A percentile compares a stretch with the other conserved stretches of the same genome.
phyloP scores from a whole-genome alignment of 208 protist species.

The Acanthamoeba rhysodes region DNA sequence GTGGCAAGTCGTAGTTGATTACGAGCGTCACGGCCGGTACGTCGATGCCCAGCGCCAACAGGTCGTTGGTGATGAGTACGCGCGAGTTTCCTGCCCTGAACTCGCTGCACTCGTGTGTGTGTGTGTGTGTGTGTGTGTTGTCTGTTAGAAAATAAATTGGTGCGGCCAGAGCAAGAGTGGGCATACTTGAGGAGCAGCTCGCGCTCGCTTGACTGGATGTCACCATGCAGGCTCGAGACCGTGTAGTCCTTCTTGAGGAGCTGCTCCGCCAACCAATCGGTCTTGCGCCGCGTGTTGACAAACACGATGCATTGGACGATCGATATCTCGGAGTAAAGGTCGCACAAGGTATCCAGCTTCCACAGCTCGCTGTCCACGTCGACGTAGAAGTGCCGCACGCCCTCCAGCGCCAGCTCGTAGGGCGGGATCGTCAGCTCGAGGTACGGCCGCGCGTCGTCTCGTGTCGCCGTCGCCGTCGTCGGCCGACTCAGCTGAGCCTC shows the following conservation, averaged over 20 bases:
- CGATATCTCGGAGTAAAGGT: conserved; percentile 96
- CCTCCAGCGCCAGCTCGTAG: conserved; percentile 99
- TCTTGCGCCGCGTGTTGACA: conserved; percentile 98
- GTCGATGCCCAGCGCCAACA: conserved; percentile 99
- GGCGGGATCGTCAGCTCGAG: conserved; percentile 74
- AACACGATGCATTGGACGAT: conserved; percentile 96
- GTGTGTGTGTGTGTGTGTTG: no score
- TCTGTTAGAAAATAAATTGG: conserved; percentile 61
- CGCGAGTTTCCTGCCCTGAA: conserved; percentile 83
- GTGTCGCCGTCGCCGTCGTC: not conserved
- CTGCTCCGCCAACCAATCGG: conserved; percentile 96
- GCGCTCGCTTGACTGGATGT: conserved; percentile 98
- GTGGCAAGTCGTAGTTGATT: conserved; percentile 99
- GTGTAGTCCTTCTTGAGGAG: conserved; percentile 94
- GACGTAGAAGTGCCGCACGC: conserved; percentile 99
- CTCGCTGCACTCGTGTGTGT: not conserved
- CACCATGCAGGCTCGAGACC: conserved; percentile 96
- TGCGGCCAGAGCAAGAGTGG: conserved; percentile 82
- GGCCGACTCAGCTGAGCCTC: not conserved
- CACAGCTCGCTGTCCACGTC: conserved; percentile 96
- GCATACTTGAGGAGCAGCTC: conserved; percentile 85
- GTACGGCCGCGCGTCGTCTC: not conserved
- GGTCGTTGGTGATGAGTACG: conserved; percentile 99
- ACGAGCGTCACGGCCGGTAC: conserved; percentile 99
- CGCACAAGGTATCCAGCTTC: conserved; percentile 98